Percentiles rank a stretch among this genome's conserved stretches.
phyloP scores from a whole-genome alignment of 148 eudicot species.

The Agrostemma githago region DNA sequence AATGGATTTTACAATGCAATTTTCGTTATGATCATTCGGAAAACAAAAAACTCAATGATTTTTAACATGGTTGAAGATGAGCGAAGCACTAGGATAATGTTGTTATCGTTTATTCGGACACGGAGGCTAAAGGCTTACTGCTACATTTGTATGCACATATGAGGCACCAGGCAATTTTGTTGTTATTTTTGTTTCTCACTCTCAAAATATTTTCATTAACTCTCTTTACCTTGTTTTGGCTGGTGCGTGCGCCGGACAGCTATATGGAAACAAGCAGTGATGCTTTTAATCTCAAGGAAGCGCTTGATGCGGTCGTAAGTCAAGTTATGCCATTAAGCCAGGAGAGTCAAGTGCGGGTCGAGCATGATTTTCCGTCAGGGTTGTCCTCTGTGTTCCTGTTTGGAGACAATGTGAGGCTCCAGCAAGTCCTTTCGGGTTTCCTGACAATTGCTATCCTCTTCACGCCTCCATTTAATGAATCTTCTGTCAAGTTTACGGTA shows the following conservation, averaged over 20 bases:
- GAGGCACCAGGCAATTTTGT: not conserved
- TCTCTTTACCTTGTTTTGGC: conserved; percentile 5
- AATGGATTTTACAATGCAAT: not conserved
- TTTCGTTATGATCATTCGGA: not conserved
- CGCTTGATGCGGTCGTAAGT: conserved; percentile 64
- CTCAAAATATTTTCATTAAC: not conserved
- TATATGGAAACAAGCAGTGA: conserved; percentile 48
- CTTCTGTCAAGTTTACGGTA: conserved; percentile 47
- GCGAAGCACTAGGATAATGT: not conserved
- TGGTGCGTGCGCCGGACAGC: conserved; percentile 39
- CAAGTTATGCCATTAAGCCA: conserved; percentile 63
- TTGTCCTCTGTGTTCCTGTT: conserved; percentile 46
- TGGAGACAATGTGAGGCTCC: conserved; percentile 83
- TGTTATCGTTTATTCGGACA: not conserved
- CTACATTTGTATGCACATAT: not conserved
- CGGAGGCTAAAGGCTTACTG: not conserved
- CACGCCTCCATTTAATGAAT: conserved; percentile 59
- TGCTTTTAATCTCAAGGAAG: conserved; percentile 67
- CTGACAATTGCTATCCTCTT: conserved; percentile 58
- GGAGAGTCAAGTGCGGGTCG: conserved; percentile 56
- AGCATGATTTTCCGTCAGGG: conserved; percentile 49
- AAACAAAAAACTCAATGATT: not conserved
- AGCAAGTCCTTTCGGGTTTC: conserved; percentile 84
- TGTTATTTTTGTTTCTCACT: not conserved
- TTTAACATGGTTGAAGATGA: not conserved